Percentiles rank a stretch among this genome's conserved stretches.
phyloP scores from a whole-genome alignment of 1,284 basidiomycete species.

The Puccinia horiana region DNA sequence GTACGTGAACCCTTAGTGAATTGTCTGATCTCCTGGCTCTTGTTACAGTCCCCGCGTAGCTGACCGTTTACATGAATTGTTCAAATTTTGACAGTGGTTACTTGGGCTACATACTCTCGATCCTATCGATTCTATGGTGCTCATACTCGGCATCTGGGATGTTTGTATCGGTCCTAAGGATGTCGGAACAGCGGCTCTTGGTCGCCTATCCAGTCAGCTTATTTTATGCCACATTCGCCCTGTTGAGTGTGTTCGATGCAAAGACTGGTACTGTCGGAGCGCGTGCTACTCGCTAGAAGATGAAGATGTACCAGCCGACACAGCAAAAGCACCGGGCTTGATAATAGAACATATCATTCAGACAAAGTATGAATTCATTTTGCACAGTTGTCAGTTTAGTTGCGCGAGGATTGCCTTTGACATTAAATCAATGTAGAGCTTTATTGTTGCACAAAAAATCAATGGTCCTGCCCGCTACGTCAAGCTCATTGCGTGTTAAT shows the following conservation, averaged over 20 bases:
- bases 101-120: constrained; percentile 78
- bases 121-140: constrained; percentile 85
- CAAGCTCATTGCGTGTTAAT: too few relatives aligned
- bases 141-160: constrained; percentile 91
- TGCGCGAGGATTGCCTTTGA: neutral
- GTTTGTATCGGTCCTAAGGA: constrained; percentile 85
- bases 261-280: constrained; percentile 50
- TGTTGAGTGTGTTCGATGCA: constrained; percentile 52
- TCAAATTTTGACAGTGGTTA: constrained; percentile 65
- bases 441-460: neutral
- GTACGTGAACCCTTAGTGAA: constrained; percentile 64
- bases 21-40: neutral
- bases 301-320: neutral
- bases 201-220: constrained; percentile 91
- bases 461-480: neutral
- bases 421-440: neutral
- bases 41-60: constrained; percentile 8
- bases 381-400: neutral
- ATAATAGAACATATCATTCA: neutral
- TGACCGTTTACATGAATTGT: constrained; percentile 42
- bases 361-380: neutral
- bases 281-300: constrained; percentile 27
- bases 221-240: constrained; percentile 64
- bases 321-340: too few relatives aligned
- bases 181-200: constrained; percentile 87